Conservation (phyloP, 352 stramenopile species). For the Globisporangium solare region DNA sequence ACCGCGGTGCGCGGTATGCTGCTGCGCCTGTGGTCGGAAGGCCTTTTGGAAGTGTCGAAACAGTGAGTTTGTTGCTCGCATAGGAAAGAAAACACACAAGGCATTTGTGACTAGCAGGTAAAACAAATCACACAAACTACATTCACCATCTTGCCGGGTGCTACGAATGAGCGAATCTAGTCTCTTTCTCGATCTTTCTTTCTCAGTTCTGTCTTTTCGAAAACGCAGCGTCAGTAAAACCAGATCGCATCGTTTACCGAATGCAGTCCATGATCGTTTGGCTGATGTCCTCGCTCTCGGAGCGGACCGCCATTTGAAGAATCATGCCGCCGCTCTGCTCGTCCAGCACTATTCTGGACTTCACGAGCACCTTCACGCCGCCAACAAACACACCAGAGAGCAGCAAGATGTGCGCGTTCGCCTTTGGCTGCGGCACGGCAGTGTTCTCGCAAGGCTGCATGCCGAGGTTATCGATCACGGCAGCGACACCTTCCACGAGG, state of each 20-base stretch:
- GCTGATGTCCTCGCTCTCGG: slow-evolving; percentile 91
- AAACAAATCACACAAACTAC: slow-evolving; percentile 38
- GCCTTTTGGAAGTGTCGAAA: slow-evolving; percentile 40
- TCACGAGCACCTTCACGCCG: slow-evolving; percentile 92
- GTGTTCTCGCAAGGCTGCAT: slow-evolving; percentile 98
- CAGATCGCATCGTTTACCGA: slow-evolving; percentile 44
- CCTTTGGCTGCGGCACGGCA: slow-evolving; percentile 74
- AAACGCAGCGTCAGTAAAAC: not conserved
- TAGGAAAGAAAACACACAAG: slow-evolving; percentile 12
- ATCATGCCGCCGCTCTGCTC: slow-evolving; percentile 87
- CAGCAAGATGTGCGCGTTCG: slow-evolving; percentile 95
- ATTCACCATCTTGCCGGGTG: slow-evolving; percentile 28
- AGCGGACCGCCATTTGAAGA: slow-evolving; percentile 96
- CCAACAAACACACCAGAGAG: slow-evolving; percentile 96
- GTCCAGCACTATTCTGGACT: slow-evolving; percentile 93
- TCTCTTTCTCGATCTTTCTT: slow-evolving; percentile 8
- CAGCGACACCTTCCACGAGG: slow-evolving; percentile 92
- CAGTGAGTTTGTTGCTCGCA: slow-evolving; percentile 5
- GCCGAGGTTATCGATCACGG: slow-evolving; percentile 95
- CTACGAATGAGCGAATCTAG: slow-evolving; percentile 21
- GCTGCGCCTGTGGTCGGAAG: slow-evolving; percentile 74
- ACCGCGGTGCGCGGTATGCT: slow-evolving; percentile 75
- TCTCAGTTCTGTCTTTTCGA: slow-evolving; percentile 1
- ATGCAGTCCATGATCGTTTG: slow-evolving; percentile 98
- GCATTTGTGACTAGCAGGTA: slow-evolving; percentile 4